Evolutionary conservation across 306 rosid genomes (phyloP), one percentile per base, ranked within the genome.

Genomic region (Vigna hirtella): DNA sequence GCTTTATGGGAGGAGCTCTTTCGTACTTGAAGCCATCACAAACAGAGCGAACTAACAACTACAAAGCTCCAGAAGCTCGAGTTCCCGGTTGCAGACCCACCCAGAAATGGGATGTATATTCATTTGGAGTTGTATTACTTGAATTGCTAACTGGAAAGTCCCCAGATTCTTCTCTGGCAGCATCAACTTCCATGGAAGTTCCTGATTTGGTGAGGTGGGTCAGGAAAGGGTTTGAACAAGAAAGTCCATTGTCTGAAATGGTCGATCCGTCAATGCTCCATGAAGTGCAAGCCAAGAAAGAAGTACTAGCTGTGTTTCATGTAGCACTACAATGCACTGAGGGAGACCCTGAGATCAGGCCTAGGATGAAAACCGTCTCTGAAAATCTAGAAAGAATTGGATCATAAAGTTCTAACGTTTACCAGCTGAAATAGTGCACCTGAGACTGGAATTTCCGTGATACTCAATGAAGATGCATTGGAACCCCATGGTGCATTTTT

Each of bases 91-190:
- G 84, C 82, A 87, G 89, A 61, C 94, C 98, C 1, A 84, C 94
- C 55, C 99, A 96, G 57, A 96, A 93, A 82, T 93, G 99, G 97
- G 99, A 96, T 32, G 87, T 91, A 0, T 96, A 93, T 70, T 93
- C 99, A 2, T 96, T 90, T 15, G 99, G 99, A 10, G 97, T 96
- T 56, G 91, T 93, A 2, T 49, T 96, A 70, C 89, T 96, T 2
- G 99, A 96, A 86, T 34, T 96, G 67, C 94, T 96, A 6, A 96
- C 99, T 3, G 99, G 99, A 6, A 96, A 90, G 69, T 88, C 98
- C 12, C 99, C 99, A 5, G 98, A 96, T 77, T 86, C 90, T 36
- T 90, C 99, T 57, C 98, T 96, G 0, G 89, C 88, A n/a, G 79
- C 94, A 14, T 96, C 99, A n/a, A 93, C 96, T 36, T 91, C 99